A percentile compares a stretch with the other conserved stretches of the same genome.
Evolutionary conservation across 768 basidiomycete genomes (phyloP).

Genomic region (Leccinum arenicola): DNA sequence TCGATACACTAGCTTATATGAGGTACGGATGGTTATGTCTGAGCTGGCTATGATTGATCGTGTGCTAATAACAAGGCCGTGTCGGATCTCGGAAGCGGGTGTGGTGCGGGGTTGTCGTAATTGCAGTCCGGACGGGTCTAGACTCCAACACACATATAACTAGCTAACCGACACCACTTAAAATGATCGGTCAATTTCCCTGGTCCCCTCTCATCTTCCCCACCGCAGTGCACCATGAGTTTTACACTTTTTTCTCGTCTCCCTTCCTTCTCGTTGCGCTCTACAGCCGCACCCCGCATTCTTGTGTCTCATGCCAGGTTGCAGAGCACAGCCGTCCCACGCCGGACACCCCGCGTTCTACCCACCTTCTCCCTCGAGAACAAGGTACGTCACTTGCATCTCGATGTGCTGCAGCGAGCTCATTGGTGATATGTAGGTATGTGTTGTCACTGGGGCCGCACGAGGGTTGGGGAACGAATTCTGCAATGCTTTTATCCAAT

Average conservation of each 20-base stretch:
- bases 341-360: slow-evolving; percentile 47
- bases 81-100: slow-evolving; percentile 15
- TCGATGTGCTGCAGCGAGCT: not conserved
- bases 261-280: slow-evolving; percentile 11
- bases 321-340: slow-evolving; percentile 28
- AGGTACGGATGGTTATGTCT: slow-evolving; percentile 24
- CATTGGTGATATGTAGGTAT: slow-evolving; percentile 51
- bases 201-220: slow-evolving; percentile 13
- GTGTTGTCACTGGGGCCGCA: slow-evolving; percentile 91
- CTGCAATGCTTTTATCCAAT: slow-evolving; percentile 85
- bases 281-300: slow-evolving; percentile 12
- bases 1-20: slow-evolving; percentile 31
- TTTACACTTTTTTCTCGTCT: slow-evolving; percentile 27
- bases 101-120: slow-evolving; percentile 9
- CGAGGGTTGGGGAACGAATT: slow-evolving; percentile 89
- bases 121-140: slow-evolving; percentile 2
- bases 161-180: slow-evolving; percentile 10
- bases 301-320: slow-evolving; percentile 14
- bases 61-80: slow-evolving; percentile 25
- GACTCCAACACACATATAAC: not conserved
- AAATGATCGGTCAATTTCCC: slow-evolving; percentile 20
- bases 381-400: slow-evolving; percentile 48
- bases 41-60: slow-evolving; percentile 13
- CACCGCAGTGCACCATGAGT: slow-evolving; percentile 27
- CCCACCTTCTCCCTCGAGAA: slow-evolving; percentile 76